Conservation (phyloP, 2,329 filamentous ascomycete species). For the Cladosporium cucumerinum region DNA sequence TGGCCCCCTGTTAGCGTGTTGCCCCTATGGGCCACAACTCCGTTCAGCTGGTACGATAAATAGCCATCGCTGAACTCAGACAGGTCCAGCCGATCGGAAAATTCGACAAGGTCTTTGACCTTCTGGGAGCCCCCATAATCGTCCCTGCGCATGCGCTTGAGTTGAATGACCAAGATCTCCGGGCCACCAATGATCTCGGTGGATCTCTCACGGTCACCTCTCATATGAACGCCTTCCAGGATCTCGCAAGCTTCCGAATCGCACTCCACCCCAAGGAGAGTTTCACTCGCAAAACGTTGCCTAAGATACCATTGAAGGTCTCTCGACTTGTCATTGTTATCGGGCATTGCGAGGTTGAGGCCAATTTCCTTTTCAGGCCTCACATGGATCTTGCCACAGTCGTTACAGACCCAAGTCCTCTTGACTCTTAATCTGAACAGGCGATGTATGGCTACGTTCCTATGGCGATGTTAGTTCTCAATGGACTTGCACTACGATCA, state of each 20-base stretch:
- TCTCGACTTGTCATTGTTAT: background rate
- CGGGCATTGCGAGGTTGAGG: background rate
- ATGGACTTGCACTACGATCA: background rate
- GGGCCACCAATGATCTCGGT: slow-evolving; percentile 13
- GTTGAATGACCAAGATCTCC: slow-evolving; percentile 16
- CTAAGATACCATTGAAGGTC: background rate
- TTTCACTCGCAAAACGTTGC: background rate
- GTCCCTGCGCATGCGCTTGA: slow-evolving; percentile 5
- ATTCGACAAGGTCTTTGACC: background rate
- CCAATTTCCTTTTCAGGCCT: background rate
- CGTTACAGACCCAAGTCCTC: background rate
- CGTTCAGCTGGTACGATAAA: slow-evolving; percentile 3
- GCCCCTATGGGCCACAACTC: slow-evolving; percentile 18
- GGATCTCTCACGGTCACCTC: background rate
- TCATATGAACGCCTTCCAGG: no score
- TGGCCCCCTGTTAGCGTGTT: slow-evolving; percentile 8
- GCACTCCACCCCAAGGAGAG: background rate
- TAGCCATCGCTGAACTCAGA: background rate
- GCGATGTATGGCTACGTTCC: background rate
- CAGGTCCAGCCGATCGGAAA: background rate
- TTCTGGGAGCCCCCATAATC: background rate
- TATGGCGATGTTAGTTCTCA: slow-evolving; percentile 5
- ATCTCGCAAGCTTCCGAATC: background rate
- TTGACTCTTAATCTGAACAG: background rate
- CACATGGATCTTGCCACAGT: background rate